Base-by-base conservation (phyloP, 345 rosid species). In the Passiflora organensis region DNA sequence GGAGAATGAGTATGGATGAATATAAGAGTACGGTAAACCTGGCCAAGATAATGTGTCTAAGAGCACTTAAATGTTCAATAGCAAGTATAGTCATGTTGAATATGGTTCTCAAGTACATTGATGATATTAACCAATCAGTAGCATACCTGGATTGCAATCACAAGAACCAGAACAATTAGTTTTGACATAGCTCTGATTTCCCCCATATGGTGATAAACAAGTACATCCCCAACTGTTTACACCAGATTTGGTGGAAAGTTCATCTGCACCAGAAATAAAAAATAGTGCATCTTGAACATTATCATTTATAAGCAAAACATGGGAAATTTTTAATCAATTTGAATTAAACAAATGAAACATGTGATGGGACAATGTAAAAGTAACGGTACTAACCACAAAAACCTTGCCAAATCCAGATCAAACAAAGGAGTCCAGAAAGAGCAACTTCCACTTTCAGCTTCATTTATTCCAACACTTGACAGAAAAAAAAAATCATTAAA, bases 151-250 rank as follows among this genome's bases (percentile, higher is more conserved):
- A 67, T 50, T 84, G 72, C 99, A 93, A 65, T 81, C 68, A 69
- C 99, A 93, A 64, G 90, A 84, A 50, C 77, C 55, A 25, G 91
- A 82, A 76, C 99, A 93, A 72, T 82, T 86, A 23, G 74, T 81
- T 71, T 60, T 70, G 67, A 76, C 56, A 66, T 53, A 57, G 59
- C 68, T 77, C 71, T 74, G 76, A 62, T 79, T 75, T 66, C 70
- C 73, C 59, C 48, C 73, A 60, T 62, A 18, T 0, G 74, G 61
- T 25, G 79, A 65, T 54, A 80, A 76, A 60, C 99, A 93, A 3
- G 72, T 65, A 51, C 96, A 93, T 15, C 81, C 78, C 93, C 93
- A 93, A 51, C 76, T 77, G 68, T 45, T 80, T 51, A 63, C 13
- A 19, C 73, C 84, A 24, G 82, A 54, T 64, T 64, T 51, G 47